These are phyloP conservation scores for Exophiala xenobiotica DNA, from an alignment of 2,329 filamentous ascomycete species.

Conservation along the genomic window DNA sequence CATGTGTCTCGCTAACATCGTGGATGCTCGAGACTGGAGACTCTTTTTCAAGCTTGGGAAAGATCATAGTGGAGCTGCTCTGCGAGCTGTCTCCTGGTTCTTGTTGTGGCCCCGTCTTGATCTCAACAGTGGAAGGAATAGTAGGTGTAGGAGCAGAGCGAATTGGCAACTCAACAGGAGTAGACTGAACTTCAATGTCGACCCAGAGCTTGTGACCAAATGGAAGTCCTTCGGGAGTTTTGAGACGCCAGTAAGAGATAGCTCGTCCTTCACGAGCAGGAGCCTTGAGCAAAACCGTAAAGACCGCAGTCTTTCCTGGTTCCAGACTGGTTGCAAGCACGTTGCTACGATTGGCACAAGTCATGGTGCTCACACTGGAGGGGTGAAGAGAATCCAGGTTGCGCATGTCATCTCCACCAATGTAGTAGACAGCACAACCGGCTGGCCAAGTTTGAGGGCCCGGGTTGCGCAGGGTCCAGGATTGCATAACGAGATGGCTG, in stretches of 20 bases:
- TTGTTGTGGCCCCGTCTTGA: conserved; percentile 39
- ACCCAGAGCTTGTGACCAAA: conserved; percentile 97
- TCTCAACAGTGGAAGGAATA: conserved; percentile 20
- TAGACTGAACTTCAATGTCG: conserved; percentile 68
- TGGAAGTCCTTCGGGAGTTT: conserved; percentile 72
- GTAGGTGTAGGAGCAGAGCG: conserved; percentile 16
- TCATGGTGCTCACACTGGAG: conserved; percentile 73
- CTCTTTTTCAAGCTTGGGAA: conserved; percentile 94
- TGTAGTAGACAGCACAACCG: conserved; percentile 85
- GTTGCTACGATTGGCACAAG: conserved; percentile 78
- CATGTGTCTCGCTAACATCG: conserved; percentile 46
- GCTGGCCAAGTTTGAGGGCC: conserved; percentile 78
- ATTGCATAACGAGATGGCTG: conserved; percentile 77
- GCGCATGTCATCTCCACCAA: conserved; percentile 95
- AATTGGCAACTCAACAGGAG: conserved; percentile 28
- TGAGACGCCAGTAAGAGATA: conserved; percentile 96
- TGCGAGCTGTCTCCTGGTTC: conserved; percentile 37
- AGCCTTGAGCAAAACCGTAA: conserved; percentile 81
- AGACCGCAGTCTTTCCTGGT: conserved; percentile 72
- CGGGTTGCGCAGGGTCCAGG: conserved; percentile 86
- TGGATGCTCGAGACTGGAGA: conserved; percentile 80
- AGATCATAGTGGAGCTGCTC: conserved; percentile 72
- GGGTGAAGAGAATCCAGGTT: conserved; percentile 78
- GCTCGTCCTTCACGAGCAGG: conserved; percentile 72
- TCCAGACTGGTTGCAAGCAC: conserved; percentile 67